phyloP scores from a whole-genome alignment of 495 filamentous ascomycete genomes.

The Penicillium nucicola region DNA sequence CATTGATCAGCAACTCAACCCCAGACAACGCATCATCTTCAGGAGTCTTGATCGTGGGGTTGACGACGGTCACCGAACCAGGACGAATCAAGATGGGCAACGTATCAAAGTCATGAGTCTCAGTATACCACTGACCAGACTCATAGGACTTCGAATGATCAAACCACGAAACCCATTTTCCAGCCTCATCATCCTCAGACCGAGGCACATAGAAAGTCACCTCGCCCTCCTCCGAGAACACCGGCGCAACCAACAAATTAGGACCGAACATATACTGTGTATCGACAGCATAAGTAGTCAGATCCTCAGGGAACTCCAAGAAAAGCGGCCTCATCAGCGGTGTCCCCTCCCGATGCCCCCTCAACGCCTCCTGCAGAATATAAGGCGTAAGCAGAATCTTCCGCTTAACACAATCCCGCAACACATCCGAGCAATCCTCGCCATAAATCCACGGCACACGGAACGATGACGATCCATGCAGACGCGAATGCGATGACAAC shows the following conservation, averaged over 20 bases:
- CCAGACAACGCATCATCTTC: slow-evolving; percentile 35
- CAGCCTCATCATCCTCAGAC: slow-evolving; percentile 29
- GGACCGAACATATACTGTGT: slow-evolving; percentile 65
- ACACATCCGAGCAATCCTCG: slow-evolving; percentile 54
- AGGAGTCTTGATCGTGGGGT: slow-evolving; percentile 30
- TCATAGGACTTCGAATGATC: slow-evolving; percentile 40
- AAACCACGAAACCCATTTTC: slow-evolving; percentile 52
- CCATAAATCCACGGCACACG: slow-evolving; percentile 72
- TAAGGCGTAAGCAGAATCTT: slow-evolving; percentile 65
- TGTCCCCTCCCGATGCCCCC: slow-evolving; percentile 41
- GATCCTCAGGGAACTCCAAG: slow-evolving; percentile 62
- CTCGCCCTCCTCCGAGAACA: slow-evolving; percentile 56
- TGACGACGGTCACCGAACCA: slow-evolving; percentile 34
- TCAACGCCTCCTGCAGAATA: slow-evolving; percentile 52
- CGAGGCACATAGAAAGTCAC: slow-evolving; percentile 62
- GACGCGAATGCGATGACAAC: slow-evolving; percentile 62
- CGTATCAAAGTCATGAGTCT: slow-evolving; percentile 42
- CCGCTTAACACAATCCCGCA: slow-evolving; percentile 55
- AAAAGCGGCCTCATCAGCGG: slow-evolving; percentile 61
- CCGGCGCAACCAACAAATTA: slow-evolving; percentile 55
- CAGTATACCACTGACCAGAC: slow-evolving; percentile 39
- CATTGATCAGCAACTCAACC: slow-evolving; percentile 39
- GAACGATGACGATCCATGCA: slow-evolving; percentile 66
- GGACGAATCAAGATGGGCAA: slow-evolving; percentile 39
- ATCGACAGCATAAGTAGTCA: slow-evolving; percentile 61